phyloP scores from a whole-genome alignment of 495 filamentous ascomycete genomes.

The Trichoderma orchidacearum region DNA sequence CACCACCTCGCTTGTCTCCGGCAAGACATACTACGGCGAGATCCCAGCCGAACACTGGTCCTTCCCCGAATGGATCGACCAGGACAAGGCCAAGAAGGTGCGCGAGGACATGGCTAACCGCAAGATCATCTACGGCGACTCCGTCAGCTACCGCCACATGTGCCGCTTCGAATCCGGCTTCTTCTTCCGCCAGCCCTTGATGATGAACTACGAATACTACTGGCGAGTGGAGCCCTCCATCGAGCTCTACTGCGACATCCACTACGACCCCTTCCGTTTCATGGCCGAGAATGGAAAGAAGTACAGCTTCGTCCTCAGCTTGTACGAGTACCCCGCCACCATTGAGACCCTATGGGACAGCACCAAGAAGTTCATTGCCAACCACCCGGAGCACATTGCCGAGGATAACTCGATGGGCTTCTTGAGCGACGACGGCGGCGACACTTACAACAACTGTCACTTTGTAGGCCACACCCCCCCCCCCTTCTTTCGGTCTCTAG shows the following conservation, averaged over 20 bases:
- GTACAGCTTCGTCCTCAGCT: slow-evolving; percentile 77
- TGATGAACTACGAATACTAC: slow-evolving; percentile 83
- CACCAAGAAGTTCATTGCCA: slow-evolving; percentile 78
- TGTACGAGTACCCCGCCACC: slow-evolving; percentile 93
- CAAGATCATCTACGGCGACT: slow-evolving; percentile 94
- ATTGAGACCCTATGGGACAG: slow-evolving; percentile 94
- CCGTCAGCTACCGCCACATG: slow-evolving; percentile 84
- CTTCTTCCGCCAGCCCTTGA: slow-evolving; percentile 74
- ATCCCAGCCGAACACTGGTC: slow-evolving; percentile 84
- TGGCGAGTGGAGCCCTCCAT: slow-evolving; percentile 87
- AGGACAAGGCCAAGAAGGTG: slow-evolving; percentile 67
- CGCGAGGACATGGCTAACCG: slow-evolving; percentile 71
- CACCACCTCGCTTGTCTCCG: slow-evolving; percentile 78
- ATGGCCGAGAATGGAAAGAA: slow-evolving; percentile 85
- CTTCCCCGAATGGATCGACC: slow-evolving; percentile 74
- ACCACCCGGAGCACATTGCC: slow-evolving; percentile 76
- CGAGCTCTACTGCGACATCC: slow-evolving; percentile 74
- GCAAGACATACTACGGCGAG: slow-evolving; percentile 75
- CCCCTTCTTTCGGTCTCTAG: neutral
- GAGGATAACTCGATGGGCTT: slow-evolving; percentile 80
- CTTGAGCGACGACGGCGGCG: slow-evolving; percentile 78
- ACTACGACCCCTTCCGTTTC: slow-evolving; percentile 72
- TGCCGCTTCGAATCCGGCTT: slow-evolving; percentile 89
- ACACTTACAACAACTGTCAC: slow-evolving; percentile 91
- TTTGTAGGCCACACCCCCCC: slow-evolving; percentile 56